Base-by-base conservation (phyloP, 2,329 filamentous ascomycete genomes). In the Epichloe bromicola region DNA sequence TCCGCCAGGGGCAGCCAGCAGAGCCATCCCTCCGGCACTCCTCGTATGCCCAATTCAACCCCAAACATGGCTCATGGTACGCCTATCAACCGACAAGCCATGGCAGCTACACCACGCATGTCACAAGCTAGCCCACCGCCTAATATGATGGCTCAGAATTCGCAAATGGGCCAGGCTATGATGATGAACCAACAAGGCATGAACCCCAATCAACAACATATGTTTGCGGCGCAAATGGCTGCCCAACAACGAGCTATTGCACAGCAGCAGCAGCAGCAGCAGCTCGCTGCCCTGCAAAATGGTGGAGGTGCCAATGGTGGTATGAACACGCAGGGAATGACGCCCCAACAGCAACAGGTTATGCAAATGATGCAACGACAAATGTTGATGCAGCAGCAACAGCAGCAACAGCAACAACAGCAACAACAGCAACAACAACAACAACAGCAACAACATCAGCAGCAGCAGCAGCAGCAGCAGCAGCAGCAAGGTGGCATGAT, bases 1-100 rank as follows among this genome's bases (percentile, higher is more conserved):
- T 80, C 77, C 50, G 72, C 78, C 19, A 74, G 80, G 54, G 77
- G 78, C 52, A 84, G 80, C 59, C 81, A 85, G 59, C 80, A 84
- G 60, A 84, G 81, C 56, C 80, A 84, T 63, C 72, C 73, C 2
- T 74, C 77, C 3, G 75, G 75, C n/a, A 84, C 81, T 10, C 82
- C 81, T 26, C 74, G 79, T 12, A 78, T 83, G 67, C 76, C 74
- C 5, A 74, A 73, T 55, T 72, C 76, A 14, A 85, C 81, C 1
- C 81, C 81, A 2, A 80, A 78, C 54, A 76, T 83, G 63, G 58
- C 69, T 12, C 78, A 82, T 52, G 74, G 73, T 30, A 84, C 81
- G 0, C 81, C 81, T 0, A 74, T 81, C 19, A 73, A 68, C 47
- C 67, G 77, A 53, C 65, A 72, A 60, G 64, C 74, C 60, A 73